Evolutionary conservation across 805 yeast species (phyloP), one percentile per base, ranked within the genome.

Genomic region (Kluyveromyces wickerhamii): DNA sequence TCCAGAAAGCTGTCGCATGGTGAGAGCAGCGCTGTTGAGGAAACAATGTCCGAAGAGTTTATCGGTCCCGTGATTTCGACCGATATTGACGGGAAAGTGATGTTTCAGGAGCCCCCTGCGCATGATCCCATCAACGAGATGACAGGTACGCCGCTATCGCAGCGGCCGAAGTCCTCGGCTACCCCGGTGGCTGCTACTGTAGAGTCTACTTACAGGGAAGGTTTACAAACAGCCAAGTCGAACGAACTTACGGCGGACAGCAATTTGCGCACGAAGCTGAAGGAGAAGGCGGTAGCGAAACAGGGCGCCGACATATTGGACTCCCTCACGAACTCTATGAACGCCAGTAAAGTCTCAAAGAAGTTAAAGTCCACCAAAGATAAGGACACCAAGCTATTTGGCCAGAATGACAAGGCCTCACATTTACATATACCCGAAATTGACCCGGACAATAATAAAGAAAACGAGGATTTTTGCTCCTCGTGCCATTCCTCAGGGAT

Each of bases 401-500:
- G 72, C 8, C 67, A 57, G 40, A 64, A 63, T 25, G 33, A 30
- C 15, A 30, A 30, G 21, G 33, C 25, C 13, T 30, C 33, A 13
- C 33, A 30, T 30, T 22, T 30, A 15, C 33, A 30, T 30, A 30
- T 30, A 6, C 33, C 54, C 21, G 46, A 45, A 28, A 44, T 45
- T 21, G 62, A 60, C 21, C 42, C 57, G 8, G 57, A 65, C 6
- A 53, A 52, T 32, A 67, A 56, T 32, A 47, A 52, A 11, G 60
- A 55, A 38, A 92, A 89, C 54, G 94, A 88, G 41, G 98, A 89
- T 56, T 88, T 71, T 55, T 89, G 98, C 52, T 66, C 83, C n/a
- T 69, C 92, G 0, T 89, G 98, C 62, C 88, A 94, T 2, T 84
- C 86, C 18, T 66, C 87, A 0, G 98, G 98, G 9, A 69, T 83